A percentile compares a stretch with the other conserved stretches of the same genome.
Conservation (phyloP, 768 basidiomycete genomes). For the Auriculariales sp. region DNA sequence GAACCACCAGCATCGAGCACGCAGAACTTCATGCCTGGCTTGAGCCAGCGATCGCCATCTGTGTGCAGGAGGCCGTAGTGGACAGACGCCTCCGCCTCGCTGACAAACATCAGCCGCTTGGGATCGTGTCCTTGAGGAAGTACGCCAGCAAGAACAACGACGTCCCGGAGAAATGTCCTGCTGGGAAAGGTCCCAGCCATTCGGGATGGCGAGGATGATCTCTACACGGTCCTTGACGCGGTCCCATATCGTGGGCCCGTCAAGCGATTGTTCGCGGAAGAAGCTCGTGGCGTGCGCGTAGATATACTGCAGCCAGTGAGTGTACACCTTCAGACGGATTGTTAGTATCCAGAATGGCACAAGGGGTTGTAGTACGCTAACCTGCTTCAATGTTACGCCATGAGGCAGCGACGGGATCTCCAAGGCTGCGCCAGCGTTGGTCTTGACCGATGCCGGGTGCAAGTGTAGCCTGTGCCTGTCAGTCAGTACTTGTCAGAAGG, state of each 20-base stretch:
- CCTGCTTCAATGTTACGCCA: not conserved
- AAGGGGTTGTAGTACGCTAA: too few species aligned
- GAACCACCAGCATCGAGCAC: conserved; percentile 3
- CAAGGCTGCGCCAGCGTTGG: not conserved
- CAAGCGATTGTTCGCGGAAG: not conserved
- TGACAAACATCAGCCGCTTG: not conserved
- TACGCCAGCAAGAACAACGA: not conserved
- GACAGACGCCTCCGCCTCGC: conserved; percentile 5
- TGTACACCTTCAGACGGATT: not conserved
- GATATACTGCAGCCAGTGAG: not conserved
- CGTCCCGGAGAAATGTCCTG: conserved; percentile 1
- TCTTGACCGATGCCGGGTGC: not conserved
- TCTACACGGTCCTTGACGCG: not conserved
- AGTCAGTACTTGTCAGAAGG: too few species aligned
- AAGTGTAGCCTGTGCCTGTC: too few species aligned
- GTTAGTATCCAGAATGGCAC: too few species aligned
- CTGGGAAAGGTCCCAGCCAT: conserved; percentile 2
- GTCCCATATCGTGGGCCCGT: not conserved
- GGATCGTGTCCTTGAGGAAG: not conserved
- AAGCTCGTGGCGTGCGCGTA: not conserved
- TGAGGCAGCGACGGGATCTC: not conserved
- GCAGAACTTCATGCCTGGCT: not conserved
- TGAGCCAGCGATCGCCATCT: not conserved
- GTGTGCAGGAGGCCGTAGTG: not conserved
- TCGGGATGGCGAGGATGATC: not conserved